Evolutionary conservation across 208 protist genomes (phyloP), one percentile per base, ranked within the genome.

Genomic region (Leishmania turanica): DNA sequence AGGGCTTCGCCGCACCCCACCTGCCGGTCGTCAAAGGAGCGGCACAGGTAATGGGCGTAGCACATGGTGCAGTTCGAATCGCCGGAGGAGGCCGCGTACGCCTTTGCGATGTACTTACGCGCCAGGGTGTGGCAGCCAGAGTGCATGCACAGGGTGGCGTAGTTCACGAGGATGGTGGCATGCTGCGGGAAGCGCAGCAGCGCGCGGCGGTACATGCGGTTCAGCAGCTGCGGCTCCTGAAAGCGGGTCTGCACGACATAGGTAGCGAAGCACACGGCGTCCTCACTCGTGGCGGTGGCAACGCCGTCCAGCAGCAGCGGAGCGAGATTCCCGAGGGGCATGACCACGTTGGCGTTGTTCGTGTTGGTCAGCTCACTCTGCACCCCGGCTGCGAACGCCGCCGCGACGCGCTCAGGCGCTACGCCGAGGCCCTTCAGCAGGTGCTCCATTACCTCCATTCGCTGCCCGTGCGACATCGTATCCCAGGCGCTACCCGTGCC

Each of bases 71-170:
- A 88, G 60, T 90, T 87, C 42, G 85, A 69, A 69, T 96, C 93
- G 3, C 85, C 89, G 19, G 87, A 84, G 1, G 89, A 89, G 8
- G 87, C 86, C n/a, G 77, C 78, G 84, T 90, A 94, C 0, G 90
- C 92, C 62, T 81, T 82, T 3, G 93, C 87, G 76, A 92, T 93
- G 83, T 93, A 92, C 81, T 91, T 94, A 77, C 93, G 89, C 0
- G 93, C 89, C 72, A 96, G 84, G 5, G 64, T 66, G 68, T 87
- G 80, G 77, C 82, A 87, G 77, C 82, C 83, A 53, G 88, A 84
- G 83, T 93, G 88, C 66, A 84, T 85, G 87, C 93, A 96, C 68
- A 96, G 89, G 27, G 89, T 92, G 37, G 93, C 90, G 87, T 96
- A 96, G 85, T 96, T 96, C 37, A 94, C 87, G 27, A 94, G 83